Base-by-base conservation (phyloP, 805 yeast species). In the Lachancea lanzarotensis region DNA sequence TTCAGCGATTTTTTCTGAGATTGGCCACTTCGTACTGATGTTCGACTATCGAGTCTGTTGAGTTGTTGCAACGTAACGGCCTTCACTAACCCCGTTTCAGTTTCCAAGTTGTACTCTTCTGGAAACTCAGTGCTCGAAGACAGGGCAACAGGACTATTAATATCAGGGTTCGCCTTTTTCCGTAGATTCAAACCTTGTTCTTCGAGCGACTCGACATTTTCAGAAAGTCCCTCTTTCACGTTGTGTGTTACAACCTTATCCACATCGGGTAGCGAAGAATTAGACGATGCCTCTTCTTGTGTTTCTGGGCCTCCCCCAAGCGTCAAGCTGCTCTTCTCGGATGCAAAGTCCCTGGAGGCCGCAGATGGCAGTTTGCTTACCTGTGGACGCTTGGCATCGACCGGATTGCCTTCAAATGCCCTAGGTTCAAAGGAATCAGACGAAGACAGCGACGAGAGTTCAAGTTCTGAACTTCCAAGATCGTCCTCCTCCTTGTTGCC, bases 91-190 rank as follows among this genome's bases (percentile, higher is more conserved):
- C 87, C 87, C 1, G 86, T 80, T 32, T 69, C 71, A 1, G 87
- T 81, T 63, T 81, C 87, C 52, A 81, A 48, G 15, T 76, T 73
- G 55, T 78, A 81, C 54, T 81, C 87, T 66, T 81, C 86, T 2
- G 86, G 86, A 64, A 81, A 81, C 8, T 76, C 45, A 16, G 56
- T 42, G 11, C 45, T 41, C 20, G 42, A 45, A 2, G 45, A 20
- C 9, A 47, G 38, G 2, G 53, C 43, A 12, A 53, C 41, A 3
- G 63, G 60, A 5, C 51, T 47, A 38, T 54, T 57, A 27, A 54
- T 43, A 40, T 55, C 60, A 15, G 60, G 56, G 1, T 45, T 22
- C 6, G 43, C 45, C 35, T 48, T 52, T n/a, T 47, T 43, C 3
- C 43, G 32, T 4, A 50, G 30, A 17, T 53, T 45, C n/a, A 51